Conservation (phyloP, 257 asterid species). For the Solanum okadae region DNA sequence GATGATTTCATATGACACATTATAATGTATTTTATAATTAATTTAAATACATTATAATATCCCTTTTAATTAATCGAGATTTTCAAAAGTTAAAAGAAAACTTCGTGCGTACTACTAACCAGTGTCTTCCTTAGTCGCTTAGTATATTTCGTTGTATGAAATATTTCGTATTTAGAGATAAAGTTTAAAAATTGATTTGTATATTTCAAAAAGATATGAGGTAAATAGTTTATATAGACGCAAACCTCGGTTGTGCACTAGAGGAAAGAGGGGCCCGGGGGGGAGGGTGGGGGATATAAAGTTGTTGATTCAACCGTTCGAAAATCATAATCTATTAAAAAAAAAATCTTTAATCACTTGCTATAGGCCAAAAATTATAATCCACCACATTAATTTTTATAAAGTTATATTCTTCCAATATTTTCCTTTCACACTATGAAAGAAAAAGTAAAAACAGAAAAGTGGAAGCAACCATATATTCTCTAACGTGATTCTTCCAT, state of each 20-base stretch:
- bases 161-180: too few relatives aligned
- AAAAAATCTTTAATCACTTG: neutral
- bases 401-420: neutral
- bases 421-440: neutral
- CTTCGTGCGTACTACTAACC: neutral
- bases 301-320: neutral
- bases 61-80: neutral
- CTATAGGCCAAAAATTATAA: neutral
- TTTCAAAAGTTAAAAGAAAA: too few relatives aligned
- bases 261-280: too few relatives aligned
- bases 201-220: too few relatives aligned
- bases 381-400: neutral
- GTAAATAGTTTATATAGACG: too few relatives aligned
- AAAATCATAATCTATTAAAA: neutral
- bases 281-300: rapidly evolving
- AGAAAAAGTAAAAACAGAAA: neutral
- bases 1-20: neutral
- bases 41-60: neutral
- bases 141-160: too few relatives aligned
- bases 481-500: neutral
- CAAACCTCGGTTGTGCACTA: too few relatives aligned
- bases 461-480: neutral
- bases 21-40: too few relatives aligned
- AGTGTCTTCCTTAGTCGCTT: too few relatives aligned
- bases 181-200: too few relatives aligned